A percentile compares a stretch with the other conserved stretches of the same genome.
Conservation (phyloP, 2,329 filamentous ascomycete genomes). For the Sporothrix schenckii region DNA sequence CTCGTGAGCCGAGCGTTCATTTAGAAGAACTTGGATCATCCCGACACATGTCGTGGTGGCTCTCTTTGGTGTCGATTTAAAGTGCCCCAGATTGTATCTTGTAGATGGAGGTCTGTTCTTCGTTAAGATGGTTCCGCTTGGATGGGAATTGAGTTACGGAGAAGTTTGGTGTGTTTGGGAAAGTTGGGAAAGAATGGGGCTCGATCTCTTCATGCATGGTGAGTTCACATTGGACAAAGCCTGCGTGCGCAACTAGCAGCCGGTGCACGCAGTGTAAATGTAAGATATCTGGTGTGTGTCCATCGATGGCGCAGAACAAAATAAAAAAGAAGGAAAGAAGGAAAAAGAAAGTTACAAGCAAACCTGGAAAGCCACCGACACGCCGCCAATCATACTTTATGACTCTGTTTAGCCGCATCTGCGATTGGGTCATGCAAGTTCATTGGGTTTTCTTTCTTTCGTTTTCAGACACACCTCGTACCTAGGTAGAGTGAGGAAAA, state of each 20-base stretch:
- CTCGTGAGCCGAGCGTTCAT: conserved; percentile 17
- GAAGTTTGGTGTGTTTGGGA: too few relatives aligned
- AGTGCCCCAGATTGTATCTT: conserved; percentile 5
- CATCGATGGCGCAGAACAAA: background rate
- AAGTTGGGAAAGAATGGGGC: background rate
- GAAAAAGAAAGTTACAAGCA: background rate
- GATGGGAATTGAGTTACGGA: background rate
- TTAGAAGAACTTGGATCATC: background rate
- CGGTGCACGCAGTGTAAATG: background rate
- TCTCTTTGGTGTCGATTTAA: background rate
- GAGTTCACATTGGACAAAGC: background rate
- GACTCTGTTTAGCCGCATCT: background rate
- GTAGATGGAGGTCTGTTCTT: background rate
- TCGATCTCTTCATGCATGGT: background rate
- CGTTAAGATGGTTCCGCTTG: background rate
- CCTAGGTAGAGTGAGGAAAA: background rate
- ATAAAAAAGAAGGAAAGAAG: background rate
- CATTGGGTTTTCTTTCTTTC: background rate
- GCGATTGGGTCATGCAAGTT: background rate
- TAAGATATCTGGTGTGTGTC: background rate
- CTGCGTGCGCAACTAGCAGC: background rate
- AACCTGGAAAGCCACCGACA: too few relatives aligned
- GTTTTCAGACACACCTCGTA: conserved; percentile 4
- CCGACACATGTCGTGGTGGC: background rate
- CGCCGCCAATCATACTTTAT: too few relatives aligned